Base-by-base conservation (phyloP, 257 asterid genomes). In the Dorcoceras hygrometricum region DNA sequence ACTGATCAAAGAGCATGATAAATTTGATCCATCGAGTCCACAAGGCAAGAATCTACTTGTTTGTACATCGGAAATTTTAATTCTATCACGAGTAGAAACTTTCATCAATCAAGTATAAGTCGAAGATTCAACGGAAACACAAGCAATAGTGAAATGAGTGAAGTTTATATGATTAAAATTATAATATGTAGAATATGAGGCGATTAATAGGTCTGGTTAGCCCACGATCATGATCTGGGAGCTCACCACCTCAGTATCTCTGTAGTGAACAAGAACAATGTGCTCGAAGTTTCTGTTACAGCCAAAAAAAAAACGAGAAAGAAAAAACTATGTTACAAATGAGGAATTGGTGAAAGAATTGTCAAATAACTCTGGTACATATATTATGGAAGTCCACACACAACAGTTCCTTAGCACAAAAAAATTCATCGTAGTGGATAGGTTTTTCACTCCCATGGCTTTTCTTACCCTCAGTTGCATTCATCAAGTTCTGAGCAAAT, bases 181-280 rank as follows among this genome's bases (percentile, higher is more conserved):
- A 72, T 48, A 39, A 59, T 58, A 75, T 58, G 23, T 59, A 65
- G 50, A 25, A 58, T 22, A 26, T 4, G 29, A 25, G 53, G 27
- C 32, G 39, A 64, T 57, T 63, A 62, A 62, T 25, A 70, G 2
- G 59, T 67, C 63, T 36, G 63, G 20, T 64, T 57, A 62, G 58
- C 66, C 73, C 48, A 54, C 60, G 58, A 57, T 55, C 56, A 11
- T 24, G 63, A 29, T 26, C 27, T 19, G 67, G 61, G 69, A 69
- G 71, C 92, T 83, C 71, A 90, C 99, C 99, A 83, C 87, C 26
- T 29, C 73, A 78, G 82, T 78, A 72, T 93, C 96, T 85, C 97
- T 82, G 88, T 93, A 93, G 85, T 93, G 99, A 69, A 93, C 99
- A 69, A 93, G 95, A 73, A 93, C 96, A 86, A 93, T 90, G 79